Evolutionary conservation across 176 grass and related monocot species (phyloP).

Genomic region (Oryza meridionalis): DNA sequence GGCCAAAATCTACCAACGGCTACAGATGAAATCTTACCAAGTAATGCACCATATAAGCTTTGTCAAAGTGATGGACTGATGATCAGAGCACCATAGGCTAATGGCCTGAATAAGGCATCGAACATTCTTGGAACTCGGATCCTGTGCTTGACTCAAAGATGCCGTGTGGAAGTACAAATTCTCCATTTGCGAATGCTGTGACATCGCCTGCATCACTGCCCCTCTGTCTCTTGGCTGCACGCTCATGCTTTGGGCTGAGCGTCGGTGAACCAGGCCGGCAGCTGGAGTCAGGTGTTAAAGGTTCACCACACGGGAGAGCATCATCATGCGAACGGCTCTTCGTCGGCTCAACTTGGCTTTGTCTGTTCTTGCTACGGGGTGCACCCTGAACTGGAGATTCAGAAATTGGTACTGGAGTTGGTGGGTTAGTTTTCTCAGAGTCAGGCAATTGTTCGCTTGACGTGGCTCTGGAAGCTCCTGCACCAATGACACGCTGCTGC

Average conservation of each 20-base stretch:
- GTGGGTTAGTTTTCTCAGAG: slow-evolving; percentile 28
- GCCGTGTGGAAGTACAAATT: slow-evolving; percentile 53
- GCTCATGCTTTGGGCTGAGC: slow-evolving; percentile 53
- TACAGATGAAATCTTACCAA: background rate
- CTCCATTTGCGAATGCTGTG: slow-evolving; percentile 1
- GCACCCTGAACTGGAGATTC: slow-evolving; percentile 52
- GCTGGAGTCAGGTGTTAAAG: slow-evolving; percentile 71
- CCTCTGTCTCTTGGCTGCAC: slow-evolving; percentile 36
- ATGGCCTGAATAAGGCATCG: slow-evolving; percentile 34
- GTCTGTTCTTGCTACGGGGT: slow-evolving; percentile 24
- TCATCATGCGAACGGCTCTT: slow-evolving; percentile 53
- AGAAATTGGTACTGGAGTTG: slow-evolving; percentile 60
- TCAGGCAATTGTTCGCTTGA: slow-evolving; percentile 31
- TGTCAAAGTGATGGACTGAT: background rate
- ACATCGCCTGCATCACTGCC: background rate
- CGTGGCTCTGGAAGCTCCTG: slow-evolving; percentile 18
- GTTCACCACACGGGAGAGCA: slow-evolving; percentile 47
- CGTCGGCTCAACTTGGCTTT: slow-evolving; percentile 15
- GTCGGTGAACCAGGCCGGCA: slow-evolving; percentile 42
- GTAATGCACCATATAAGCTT: slow-evolving; percentile 32
- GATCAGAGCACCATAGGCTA: slow-evolving; percentile 17
- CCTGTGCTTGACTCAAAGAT: slow-evolving; percentile 72
- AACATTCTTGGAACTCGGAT: slow-evolving; percentile 56
- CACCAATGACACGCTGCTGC: slow-evolving; percentile 15
- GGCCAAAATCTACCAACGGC: slow-evolving; percentile 26